Evolutionary conservation across 1,139 yeast genomes (phyloP).

Genomic region (Nakaseomyces bracarensis): DNA sequence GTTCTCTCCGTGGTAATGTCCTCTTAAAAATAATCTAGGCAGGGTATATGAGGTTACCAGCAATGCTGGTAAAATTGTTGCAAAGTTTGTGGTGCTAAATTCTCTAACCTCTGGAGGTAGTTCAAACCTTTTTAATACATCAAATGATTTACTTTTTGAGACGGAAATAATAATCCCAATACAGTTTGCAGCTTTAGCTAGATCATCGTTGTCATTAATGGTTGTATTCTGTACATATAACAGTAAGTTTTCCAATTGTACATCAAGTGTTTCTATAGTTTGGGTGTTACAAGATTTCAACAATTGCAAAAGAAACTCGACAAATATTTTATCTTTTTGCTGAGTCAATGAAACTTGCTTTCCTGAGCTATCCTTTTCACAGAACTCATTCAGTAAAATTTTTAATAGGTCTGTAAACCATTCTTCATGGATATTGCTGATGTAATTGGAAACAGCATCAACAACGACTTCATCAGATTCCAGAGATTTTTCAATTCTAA

Average conservation of each 20-base stretch:
- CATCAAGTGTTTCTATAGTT: slow-evolving; percentile 19
- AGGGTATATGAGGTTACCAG: slow-evolving; percentile 41
- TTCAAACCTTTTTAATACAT: neutral
- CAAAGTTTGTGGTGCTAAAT: neutral
- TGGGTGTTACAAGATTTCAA: slow-evolving; percentile 27
- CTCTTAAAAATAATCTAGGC: slow-evolving; percentile 43
- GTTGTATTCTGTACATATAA: slow-evolving; percentile 12
- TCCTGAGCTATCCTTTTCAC: slow-evolving; percentile 19
- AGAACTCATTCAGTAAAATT: slow-evolving; percentile 36
- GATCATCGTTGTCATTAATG: slow-evolving; percentile 15
- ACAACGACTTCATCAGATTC: slow-evolving; percentile 53
- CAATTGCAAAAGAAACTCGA: slow-evolving; percentile 26
- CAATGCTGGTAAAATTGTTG: slow-evolving; percentile 26
- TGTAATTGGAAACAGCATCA: slow-evolving; percentile 28
- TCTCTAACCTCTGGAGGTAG: slow-evolving; percentile 14
- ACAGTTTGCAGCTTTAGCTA: slow-evolving; percentile 37
- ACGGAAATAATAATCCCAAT: slow-evolving; percentile 45
- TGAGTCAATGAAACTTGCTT: slow-evolving; percentile 15
- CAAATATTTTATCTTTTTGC: slow-evolving; percentile 21
- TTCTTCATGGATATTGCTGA: slow-evolving; percentile 17
- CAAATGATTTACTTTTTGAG: slow-evolving; percentile 19
- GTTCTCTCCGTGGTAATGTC: slow-evolving; percentile 1
- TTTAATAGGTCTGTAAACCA: slow-evolving; percentile 24
- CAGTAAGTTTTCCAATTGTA: slow-evolving; percentile 12
- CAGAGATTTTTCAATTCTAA: slow-evolving; percentile 63